phyloP scores from a whole-genome alignment of 352 stramenopile species.

The Thalassiosira mediterranea region DNA sequence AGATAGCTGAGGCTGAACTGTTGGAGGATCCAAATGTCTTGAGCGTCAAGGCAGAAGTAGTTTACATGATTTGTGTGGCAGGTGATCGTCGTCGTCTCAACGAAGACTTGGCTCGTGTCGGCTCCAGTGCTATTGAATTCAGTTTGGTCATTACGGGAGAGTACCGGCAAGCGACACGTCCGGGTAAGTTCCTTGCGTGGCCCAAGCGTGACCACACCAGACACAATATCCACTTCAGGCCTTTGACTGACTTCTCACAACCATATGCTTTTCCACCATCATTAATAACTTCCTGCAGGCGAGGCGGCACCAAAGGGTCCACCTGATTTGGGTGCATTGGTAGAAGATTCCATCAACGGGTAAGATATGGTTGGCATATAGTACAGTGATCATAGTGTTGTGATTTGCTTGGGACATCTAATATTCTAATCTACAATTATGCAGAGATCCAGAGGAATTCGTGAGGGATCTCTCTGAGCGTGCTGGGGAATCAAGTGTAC shows the following conservation, averaged over 20 bases:
- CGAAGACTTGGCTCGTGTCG: not conserved
- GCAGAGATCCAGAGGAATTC: constrained; percentile 22
- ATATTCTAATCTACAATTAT: too few species aligned
- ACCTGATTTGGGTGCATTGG: constrained; percentile 31
- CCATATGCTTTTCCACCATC: too few species aligned
- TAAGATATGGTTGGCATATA: too few species aligned
- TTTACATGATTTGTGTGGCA: not conserved
- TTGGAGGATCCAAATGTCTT: not conserved
- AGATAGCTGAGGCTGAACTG: not conserved
- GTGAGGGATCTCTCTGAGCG: constrained; percentile 35
- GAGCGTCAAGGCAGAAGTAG: not conserved
- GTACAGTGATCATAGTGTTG: too few species aligned
- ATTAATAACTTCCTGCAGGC: too few species aligned
- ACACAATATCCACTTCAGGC: too few species aligned
- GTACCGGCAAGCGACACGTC: constrained; percentile 15
- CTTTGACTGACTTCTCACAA: too few species aligned
- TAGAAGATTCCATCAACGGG: constrained; percentile 50
- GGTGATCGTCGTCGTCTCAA: not conserved
- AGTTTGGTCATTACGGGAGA: constrained; percentile 39
- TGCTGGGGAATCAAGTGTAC: not conserved
- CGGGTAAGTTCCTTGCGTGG: constrained; percentile 31
- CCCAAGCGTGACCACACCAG: too few species aligned
- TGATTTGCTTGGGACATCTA: too few species aligned
- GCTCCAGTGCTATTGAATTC: constrained; percentile 35
- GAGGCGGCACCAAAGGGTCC: not conserved